Percentiles rank a stretch among this genome's conserved stretches.
These are phyloP conservation scores for Hyaloperonospora arabidopsidis DNA, from an alignment of 352 stramenopile species.

Conservation along the genomic window DNA sequence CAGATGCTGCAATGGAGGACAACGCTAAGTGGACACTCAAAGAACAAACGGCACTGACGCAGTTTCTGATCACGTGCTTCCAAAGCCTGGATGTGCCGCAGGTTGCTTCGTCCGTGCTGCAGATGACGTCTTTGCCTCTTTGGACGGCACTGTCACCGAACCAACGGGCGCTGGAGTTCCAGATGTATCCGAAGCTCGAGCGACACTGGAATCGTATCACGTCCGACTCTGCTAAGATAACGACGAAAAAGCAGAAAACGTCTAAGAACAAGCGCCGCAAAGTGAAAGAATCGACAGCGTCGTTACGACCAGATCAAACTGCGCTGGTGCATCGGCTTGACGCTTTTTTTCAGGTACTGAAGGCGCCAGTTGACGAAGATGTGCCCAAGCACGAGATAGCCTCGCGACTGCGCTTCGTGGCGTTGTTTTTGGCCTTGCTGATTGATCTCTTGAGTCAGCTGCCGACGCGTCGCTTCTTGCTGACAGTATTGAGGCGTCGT, in stretches of 20 bases:
- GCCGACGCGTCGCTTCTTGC: slow-evolving; percentile 85
- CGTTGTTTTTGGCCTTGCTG: slow-evolving; percentile 67
- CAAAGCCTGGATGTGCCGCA: slow-evolving; percentile 45
- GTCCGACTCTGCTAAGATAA: background rate
- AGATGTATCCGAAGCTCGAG: slow-evolving; percentile 53
- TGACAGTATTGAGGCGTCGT: slow-evolving; percentile 51
- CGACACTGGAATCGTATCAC: slow-evolving; percentile 52
- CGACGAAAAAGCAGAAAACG: slow-evolving; percentile 13
- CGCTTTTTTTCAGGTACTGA: slow-evolving; percentile 40
- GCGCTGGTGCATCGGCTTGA: slow-evolving; percentile 35
- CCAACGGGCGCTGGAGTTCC: slow-evolving; percentile 59
- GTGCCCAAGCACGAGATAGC: slow-evolving; percentile 14
- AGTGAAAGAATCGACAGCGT: slow-evolving; percentile 9
- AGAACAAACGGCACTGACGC: slow-evolving; percentile 45
- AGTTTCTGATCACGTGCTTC: slow-evolving; percentile 60
- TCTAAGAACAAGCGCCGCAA: slow-evolving; percentile 37
- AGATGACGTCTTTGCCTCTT: slow-evolving; percentile 51
- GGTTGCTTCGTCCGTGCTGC: slow-evolving; percentile 46
- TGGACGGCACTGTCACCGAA: slow-evolving; percentile 52
- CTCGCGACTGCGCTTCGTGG: slow-evolving; percentile 37
- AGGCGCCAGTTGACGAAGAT: slow-evolving; percentile 24
- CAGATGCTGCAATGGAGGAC: slow-evolving; percentile 9
- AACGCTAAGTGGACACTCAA: slow-evolving; percentile 37
- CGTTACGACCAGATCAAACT: slow-evolving; percentile 13
- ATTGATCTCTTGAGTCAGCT: slow-evolving; percentile 83